phyloP scores from a whole-genome alignment of 192 early-diverging fungal species.

The Lunasporangiospora selenospora region DNA sequence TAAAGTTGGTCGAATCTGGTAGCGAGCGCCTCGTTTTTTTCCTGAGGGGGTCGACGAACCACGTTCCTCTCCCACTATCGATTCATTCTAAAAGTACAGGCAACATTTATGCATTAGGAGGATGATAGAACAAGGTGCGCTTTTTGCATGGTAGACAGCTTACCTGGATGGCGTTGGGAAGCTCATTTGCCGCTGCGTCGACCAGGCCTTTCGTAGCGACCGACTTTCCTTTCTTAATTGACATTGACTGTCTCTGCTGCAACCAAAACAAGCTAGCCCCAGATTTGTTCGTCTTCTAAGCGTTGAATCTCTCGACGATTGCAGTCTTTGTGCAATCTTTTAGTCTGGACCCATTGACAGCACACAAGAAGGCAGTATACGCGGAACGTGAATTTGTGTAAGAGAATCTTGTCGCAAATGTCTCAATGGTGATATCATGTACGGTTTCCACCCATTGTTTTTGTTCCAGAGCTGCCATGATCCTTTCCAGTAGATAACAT shows the following conservation, averaged over 20 bases:
- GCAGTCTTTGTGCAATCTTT: conserved; percentile 10
- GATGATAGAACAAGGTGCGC: conserved; percentile 10
- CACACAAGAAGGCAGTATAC: conserved; percentile 9
- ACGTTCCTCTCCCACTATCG: conserved; percentile 6
- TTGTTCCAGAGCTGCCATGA: conserved; percentile 12
- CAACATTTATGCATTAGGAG: conserved; percentile 15
- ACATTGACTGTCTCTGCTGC: conserved; percentile 15
- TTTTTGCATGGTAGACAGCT: conserved; percentile 8
- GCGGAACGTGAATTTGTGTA: conserved; percentile 9
- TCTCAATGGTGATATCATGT: conserved; percentile 9
- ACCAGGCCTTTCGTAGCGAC: conserved; percentile 17
- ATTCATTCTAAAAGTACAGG: conserved; percentile 22
- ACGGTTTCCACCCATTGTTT: conserved; percentile 9
- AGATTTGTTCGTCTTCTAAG: conserved; percentile 17
- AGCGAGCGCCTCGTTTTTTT: conserved; percentile 7
- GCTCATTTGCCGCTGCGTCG: conserved; percentile 12
- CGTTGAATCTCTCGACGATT: conserved; percentile 8
- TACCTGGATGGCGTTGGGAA: conserved; percentile 11
- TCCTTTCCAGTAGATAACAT: conserved; percentile 13
- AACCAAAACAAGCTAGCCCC: conserved; percentile 11
- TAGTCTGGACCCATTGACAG: conserved; percentile 10
- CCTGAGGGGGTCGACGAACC: conserved; percentile 5
- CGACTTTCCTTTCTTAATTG: conserved; percentile 19
- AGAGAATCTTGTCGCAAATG: conserved; percentile 11
- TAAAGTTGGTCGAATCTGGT: conserved; percentile 9